Base-by-base conservation (phyloP, 192 early-diverging fungal genomes). In the Backusella tuberculispora region DNA sequence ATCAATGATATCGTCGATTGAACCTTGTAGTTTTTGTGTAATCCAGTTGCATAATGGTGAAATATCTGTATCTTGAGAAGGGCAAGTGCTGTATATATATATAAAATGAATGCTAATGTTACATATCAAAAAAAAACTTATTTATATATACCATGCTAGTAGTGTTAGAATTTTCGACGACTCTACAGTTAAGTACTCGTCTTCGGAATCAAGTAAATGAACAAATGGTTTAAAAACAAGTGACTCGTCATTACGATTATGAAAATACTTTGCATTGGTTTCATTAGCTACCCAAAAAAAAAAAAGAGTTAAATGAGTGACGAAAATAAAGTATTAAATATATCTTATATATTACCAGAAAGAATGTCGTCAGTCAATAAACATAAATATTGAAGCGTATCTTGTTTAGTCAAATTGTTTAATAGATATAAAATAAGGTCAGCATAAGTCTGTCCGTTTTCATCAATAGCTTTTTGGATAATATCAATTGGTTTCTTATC, bases 371-470 rank as follows among this genome's bases (percentile, higher is more conserved):
- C 95, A 42, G 96, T 82, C 29, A 92, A 75, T 34, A 98, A 90
- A 47, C 97, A 83, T 60, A 98, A 90, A 75, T 93, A 92, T 78
- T 99, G 95, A 41, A 96, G 83, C 5, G 96, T 96, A 78, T 98
- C 96, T 14, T 89, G 80, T 67, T 95, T 90, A 29, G 88, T 84
- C 46, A 97, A 85, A 78, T 91, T 95, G 65, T 87, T 84, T 26
- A 95, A 77, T n/a, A 97, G 84, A 26, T 76, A 78, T 42, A 95
- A 75, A 47, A 96, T 89, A 17, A 97, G 81, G 15, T 80, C 82
- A 9, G 89, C 87, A 81, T 94, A 95, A 14, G 47, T 34, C 42
- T 71, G n/a, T 8, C 66, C 46, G 63, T 83, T 82, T 63, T 78
- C 71, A 41, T 85, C 77, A 6, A 86, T 75, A 1, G 82, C 72